Conservation (phyloP, 495 filamentous ascomycete genomes). For the Aspergillus conjunctus region DNA sequence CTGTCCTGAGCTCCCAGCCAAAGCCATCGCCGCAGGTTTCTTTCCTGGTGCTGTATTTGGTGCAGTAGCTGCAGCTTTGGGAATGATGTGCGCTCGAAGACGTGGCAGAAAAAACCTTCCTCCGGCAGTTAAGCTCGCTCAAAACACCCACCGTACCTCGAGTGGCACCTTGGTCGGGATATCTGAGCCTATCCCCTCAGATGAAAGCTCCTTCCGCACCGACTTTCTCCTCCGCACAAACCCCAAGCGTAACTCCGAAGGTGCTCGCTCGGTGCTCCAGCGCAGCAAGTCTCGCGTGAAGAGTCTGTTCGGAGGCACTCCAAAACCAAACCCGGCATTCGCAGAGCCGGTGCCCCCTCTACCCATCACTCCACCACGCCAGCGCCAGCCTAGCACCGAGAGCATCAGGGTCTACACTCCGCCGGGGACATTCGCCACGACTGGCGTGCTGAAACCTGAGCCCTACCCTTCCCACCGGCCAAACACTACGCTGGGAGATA, state of each 20-base stretch:
- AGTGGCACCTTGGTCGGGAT: constrained; percentile 51
- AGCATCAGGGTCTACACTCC: constrained; percentile 75
- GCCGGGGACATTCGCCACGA: constrained; percentile 44
- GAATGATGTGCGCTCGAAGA: constrained; percentile 47
- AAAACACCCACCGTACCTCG: constrained; percentile 40
- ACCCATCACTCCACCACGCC: constrained; percentile 38
- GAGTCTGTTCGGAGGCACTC: constrained; percentile 36
- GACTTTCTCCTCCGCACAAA: constrained; percentile 57
- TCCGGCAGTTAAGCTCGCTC: constrained; percentile 22
- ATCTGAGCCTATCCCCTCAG: constrained; percentile 57
- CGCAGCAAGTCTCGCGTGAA: constrained; percentile 42
- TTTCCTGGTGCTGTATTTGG: constrained; percentile 63
- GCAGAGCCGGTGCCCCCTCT: constrained; percentile 15
- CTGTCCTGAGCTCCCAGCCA: constrained; percentile 51
- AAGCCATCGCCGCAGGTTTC: constrained; percentile 62
- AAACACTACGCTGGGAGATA: constrained; percentile 64
- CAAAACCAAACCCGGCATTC: neutral
- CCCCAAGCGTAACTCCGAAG: constrained; percentile 29
- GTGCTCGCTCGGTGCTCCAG: constrained; percentile 38
- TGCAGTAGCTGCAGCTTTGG: constrained; percentile 45
- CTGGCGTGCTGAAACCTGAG: constrained; percentile 33
- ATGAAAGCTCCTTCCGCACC: constrained; percentile 53
- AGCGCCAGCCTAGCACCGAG: constrained; percentile 60
- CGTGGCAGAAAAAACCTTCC: constrained; percentile 26
- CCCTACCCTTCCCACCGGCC: constrained; percentile 40